A percentile compares a stretch with the other conserved stretches of the same genome.
Conservation (phyloP, 129 eudicot genomes). For the Flaveria linearis region DNA sequence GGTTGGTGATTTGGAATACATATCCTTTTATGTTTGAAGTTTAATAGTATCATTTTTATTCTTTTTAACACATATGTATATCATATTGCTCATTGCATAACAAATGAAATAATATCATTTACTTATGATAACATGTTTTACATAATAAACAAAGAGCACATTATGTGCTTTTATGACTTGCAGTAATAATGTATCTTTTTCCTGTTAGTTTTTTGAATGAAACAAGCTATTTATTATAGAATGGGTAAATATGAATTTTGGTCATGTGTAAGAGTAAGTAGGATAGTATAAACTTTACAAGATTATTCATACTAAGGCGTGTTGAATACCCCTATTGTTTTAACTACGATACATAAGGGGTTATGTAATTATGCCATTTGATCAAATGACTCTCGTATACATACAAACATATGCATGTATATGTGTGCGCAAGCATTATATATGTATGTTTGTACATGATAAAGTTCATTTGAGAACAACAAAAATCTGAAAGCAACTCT, state of each 20-base stretch:
- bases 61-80: not conserved
- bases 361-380: too few species aligned
- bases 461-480: too few species aligned
- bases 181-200: not conserved
- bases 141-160: not conserved
- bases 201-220: not conserved
- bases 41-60: not conserved
- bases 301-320: not conserved
- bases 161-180: not conserved
- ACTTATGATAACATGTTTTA: too few species aligned
- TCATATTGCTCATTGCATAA: not conserved
- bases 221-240: not conserved
- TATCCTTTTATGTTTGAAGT: too few species aligned
- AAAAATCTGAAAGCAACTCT: too few species aligned
- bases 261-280: not conserved
- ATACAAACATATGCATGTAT: too few species aligned
- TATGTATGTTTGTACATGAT: too few species aligned
- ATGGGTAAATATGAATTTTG: not conserved
- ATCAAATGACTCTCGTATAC: too few species aligned
- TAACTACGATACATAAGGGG: too few species aligned
- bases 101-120: too few species aligned
- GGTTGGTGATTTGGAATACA: conserved; percentile 41
- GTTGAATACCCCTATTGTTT: too few species aligned
- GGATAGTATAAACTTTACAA: not conserved
- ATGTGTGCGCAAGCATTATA: too few species aligned